Conservation (phyloP, 805 yeast genomes). For the Hanseniaspora vineae region DNA sequence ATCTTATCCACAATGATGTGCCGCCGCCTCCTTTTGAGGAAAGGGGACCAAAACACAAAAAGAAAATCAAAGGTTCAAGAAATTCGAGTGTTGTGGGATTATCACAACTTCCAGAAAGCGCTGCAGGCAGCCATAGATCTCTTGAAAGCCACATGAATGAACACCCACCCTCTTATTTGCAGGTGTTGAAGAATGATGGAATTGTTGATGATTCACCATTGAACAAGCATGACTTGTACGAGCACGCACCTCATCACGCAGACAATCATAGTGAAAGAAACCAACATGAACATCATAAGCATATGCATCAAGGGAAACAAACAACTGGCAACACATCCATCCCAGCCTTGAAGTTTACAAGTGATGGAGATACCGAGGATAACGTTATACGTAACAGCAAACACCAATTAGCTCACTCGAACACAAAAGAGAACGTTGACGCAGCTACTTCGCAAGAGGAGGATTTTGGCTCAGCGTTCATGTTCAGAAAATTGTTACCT, state of each 20-base stretch:
- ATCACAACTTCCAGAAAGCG: constrained; percentile 6
- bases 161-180: constrained; percentile 25
- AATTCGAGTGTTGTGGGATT: constrained; percentile 13
- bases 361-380: background rate
- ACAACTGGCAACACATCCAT: background rate
- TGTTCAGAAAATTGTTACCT: background rate
- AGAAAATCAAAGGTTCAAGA: constrained; percentile 1
- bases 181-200: constrained; percentile 11
- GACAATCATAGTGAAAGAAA: too few species aligned
- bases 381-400: background rate
- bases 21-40: constrained; percentile 4
- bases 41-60: background rate
- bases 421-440: background rate
- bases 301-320: background rate
- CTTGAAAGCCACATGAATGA: too few species aligned
- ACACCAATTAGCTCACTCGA: background rate
- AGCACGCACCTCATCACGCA: too few species aligned
- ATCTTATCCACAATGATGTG: constrained; percentile 1
- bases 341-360: background rate
- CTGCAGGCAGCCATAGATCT: background rate
- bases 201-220: background rate
- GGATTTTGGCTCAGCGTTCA: background rate
- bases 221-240: too few species aligned
- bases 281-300: too few species aligned
- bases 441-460: background rate